Percentiles rank a stretch among this genome's conserved stretches.
These are phyloP conservation scores for Pythium graminicola DNA, from an alignment of 352 stramenopile species.

Conservation along the genomic window DNA sequence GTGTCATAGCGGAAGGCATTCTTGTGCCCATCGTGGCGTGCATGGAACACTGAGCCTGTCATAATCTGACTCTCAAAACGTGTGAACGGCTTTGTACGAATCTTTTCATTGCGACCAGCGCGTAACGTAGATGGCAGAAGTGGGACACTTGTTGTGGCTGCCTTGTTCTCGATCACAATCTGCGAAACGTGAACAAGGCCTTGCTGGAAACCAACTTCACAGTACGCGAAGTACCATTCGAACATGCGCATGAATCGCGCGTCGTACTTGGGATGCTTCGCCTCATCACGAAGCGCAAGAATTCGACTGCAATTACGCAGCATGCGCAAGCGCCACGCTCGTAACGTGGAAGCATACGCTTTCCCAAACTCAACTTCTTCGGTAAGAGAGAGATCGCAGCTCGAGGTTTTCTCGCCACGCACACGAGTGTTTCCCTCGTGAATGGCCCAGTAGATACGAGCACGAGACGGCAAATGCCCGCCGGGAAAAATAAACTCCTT, in stretches of 20 bases:
- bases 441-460: slow-evolving; percentile 22
- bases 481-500: slow-evolving; percentile 32
- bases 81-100: slow-evolving; percentile 19
- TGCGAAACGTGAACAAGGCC: slow-evolving; percentile 22
- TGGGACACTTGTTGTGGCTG: neutral
- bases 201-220: slow-evolving; percentile 24
- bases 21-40: slow-evolving; percentile 13
- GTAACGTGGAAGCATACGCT: slow-evolving; percentile 22
- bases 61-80: slow-evolving; percentile 19
- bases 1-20: slow-evolving; percentile 23
- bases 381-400: slow-evolving; percentile 13
- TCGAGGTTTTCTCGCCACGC: neutral
- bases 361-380: slow-evolving; percentile 22
- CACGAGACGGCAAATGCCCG: slow-evolving; percentile 24
- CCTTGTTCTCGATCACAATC: slow-evolving; percentile 25
- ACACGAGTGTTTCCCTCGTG: slow-evolving; percentile 15
- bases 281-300: slow-evolving; percentile 8
- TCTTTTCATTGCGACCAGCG: slow-evolving; percentile 15
- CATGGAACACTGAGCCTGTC: slow-evolving; percentile 23
- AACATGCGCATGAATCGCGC: slow-evolving; percentile 26
- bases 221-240: slow-evolving; percentile 27
- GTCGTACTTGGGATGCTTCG: slow-evolving; percentile 16
- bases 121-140: slow-evolving; percentile 11
- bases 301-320: slow-evolving; percentile 17
- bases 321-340: slow-evolving; percentile 23